Conservation (phyloP, 345 rosid species). For the Nasturtium officinale region DNA sequence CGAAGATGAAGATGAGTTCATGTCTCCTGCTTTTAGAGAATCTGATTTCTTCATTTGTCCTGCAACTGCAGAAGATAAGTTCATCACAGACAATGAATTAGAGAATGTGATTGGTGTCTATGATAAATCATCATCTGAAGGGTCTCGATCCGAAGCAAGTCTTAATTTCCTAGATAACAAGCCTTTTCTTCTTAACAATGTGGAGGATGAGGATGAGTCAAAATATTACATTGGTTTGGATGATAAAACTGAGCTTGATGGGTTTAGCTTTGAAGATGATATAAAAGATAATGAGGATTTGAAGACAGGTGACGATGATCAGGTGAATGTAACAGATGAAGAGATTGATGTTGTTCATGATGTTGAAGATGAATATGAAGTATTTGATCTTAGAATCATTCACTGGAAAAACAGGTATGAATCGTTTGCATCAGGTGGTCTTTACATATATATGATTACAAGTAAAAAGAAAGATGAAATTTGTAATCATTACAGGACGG, state of each 20-base stretch:
- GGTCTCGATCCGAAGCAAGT: constrained; percentile 47
- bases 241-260: constrained; percentile 29
- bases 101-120: constrained; percentile 46
- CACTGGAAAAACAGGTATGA: constrained; percentile 86
- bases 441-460: not conserved
- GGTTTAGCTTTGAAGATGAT: constrained; percentile 30
- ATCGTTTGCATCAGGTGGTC: not conserved
- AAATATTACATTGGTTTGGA: constrained; percentile 43
- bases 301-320: constrained; percentile 48
- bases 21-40: constrained; percentile 67
- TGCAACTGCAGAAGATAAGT: constrained; percentile 68
- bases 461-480: constrained; percentile 1
- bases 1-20: constrained; percentile 52
- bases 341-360: constrained; percentile 52
- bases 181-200: constrained; percentile 49
- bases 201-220: constrained; percentile 35
- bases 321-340: constrained; percentile 41
- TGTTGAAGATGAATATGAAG: constrained; percentile 78
- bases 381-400: constrained; percentile 77
- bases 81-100: constrained; percentile 49
- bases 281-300: constrained; percentile 40
- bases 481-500: constrained; percentile 65
- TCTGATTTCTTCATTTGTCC: constrained; percentile 63
- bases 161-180: constrained; percentile 63
- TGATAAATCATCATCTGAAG: constrained; percentile 49